Conservation (phyloP, 2,329 filamentous ascomycete species). For the Blastomyces parvus region DNA sequence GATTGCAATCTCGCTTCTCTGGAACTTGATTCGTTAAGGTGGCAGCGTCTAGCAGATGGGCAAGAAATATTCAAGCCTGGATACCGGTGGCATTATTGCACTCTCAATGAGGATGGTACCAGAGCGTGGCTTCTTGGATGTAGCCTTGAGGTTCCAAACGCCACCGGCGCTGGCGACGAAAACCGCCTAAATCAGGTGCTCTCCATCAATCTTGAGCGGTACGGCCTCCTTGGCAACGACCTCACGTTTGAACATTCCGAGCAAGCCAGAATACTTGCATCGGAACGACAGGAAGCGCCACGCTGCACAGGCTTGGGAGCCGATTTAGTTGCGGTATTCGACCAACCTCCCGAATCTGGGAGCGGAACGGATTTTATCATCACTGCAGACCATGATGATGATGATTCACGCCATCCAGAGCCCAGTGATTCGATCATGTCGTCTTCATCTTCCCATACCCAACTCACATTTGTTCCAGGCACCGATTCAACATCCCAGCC, state of each 20-base stretch:
- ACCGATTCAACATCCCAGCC: slow-evolving; percentile 56
- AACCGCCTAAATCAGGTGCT: slow-evolving; percentile 93
- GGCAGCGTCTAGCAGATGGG: slow-evolving; percentile 91
- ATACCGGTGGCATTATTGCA: slow-evolving; percentile 98
- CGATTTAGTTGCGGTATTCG: slow-evolving; percentile 79
- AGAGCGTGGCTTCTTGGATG: slow-evolving; percentile 97
- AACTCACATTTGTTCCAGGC: slow-evolving; percentile 28
- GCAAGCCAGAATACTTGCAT: slow-evolving; percentile 40
- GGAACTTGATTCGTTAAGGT: slow-evolving; percentile 75
- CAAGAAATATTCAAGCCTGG: slow-evolving; percentile 83
- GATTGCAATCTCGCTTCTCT: slow-evolving; percentile 87
- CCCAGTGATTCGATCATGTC: slow-evolving; percentile 54
- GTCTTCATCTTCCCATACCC: slow-evolving; percentile 22
- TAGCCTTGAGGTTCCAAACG: slow-evolving; percentile 61
- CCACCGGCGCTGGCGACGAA: slow-evolving; percentile 62
- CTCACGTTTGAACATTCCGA: slow-evolving; percentile 47
- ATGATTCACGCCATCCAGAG: slow-evolving; percentile 40
- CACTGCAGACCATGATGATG: slow-evolving; percentile 68
- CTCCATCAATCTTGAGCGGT: slow-evolving; percentile 82
- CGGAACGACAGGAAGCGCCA: slow-evolving; percentile 45
- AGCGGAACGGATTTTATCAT: slow-evolving; percentile 86
- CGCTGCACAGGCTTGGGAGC: slow-evolving; percentile 60
- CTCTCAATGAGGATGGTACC: slow-evolving; percentile 86
- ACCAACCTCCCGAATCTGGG: slow-evolving; percentile 70
- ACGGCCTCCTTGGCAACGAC: slow-evolving; percentile 79